These are phyloP conservation scores for Musa beccarii DNA, from an alignment of 176 grass and related monocot species.

Conservation along the genomic window DNA sequence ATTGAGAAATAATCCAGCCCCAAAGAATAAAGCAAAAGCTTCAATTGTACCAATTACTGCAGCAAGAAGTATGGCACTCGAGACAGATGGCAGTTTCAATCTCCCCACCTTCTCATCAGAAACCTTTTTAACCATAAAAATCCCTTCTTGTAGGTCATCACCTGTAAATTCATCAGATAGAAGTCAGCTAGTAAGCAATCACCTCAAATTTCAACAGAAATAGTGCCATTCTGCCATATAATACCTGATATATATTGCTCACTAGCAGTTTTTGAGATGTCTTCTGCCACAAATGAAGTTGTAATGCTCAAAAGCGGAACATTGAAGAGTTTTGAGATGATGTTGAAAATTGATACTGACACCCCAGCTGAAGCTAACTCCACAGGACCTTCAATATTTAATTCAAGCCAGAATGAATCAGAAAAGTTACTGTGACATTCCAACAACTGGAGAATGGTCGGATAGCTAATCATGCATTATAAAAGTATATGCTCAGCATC, in stretches of 20 bases:
- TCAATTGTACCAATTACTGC: slow-evolving; percentile 42
- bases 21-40: slow-evolving; percentile 43
- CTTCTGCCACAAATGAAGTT: slow-evolving; percentile 78
- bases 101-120: slow-evolving; percentile 8
- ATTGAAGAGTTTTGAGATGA: slow-evolving; percentile 72
- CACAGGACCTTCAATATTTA: slow-evolving; percentile 37
- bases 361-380: slow-evolving; percentile 61
- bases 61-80: slow-evolving; percentile 49
- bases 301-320: slow-evolving; percentile 64
- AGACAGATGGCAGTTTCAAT: slow-evolving; percentile 44
- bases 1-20: slow-evolving; percentile 40
- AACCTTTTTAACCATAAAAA: slow-evolving; percentile 10
- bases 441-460: background rate
- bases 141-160: slow-evolving; percentile 6
- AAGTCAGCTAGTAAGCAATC: background rate
- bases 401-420: slow-evolving; percentile 6
- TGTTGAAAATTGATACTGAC: slow-evolving; percentile 57
- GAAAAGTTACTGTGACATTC: background rate
- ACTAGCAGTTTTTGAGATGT: slow-evolving; percentile 46
- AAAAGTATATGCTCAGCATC: background rate
- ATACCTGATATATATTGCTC: slow-evolving; percentile 23
- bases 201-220: background rate
- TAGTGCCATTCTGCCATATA: background rate
- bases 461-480: background rate
- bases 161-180: slow-evolving; percentile 13